These are phyloP conservation scores for Telfairia occidentalis DNA, from an alignment of 331 rosid species.

Conservation along the genomic window DNA sequence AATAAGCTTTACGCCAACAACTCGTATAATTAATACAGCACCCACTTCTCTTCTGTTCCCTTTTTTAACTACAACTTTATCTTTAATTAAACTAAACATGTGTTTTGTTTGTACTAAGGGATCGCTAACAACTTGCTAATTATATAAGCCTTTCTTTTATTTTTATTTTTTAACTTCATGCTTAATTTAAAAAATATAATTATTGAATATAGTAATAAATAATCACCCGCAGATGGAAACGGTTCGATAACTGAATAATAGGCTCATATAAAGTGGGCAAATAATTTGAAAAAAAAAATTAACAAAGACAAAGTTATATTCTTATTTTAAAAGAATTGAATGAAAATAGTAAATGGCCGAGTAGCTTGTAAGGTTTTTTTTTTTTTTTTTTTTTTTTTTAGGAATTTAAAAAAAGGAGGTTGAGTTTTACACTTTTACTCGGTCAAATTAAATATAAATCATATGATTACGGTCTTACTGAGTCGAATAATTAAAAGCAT, in stretches of 20 bases:
- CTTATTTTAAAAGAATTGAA: neutral
- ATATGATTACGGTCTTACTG: slow-evolving; percentile 1
- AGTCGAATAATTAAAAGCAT: neutral
- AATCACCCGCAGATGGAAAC: neutral
- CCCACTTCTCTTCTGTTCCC: neutral
- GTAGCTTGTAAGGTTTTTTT: neutral
- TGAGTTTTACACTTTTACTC: neutral
- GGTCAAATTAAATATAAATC: neutral
- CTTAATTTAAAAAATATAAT: no score
- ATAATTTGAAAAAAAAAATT: neutral
- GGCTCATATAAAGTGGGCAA: neutral
- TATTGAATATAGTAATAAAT: neutral
- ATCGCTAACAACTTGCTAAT: neutral
- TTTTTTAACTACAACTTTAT: neutral
- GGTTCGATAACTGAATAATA: no score
- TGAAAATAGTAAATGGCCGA: neutral
- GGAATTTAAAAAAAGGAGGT: neutral
- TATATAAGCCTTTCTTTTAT: neutral
- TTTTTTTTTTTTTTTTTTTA: neutral
- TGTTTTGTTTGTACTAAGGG: neutral
- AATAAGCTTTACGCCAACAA: neutral
- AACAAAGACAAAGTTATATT: neutral
- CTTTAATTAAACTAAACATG: neutral
- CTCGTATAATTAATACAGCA: neutral
- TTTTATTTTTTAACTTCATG: neutral